These are phyloP conservation scores for Toxicodendron radicans DNA, from an alignment of 345 rosid species.

Conservation along the genomic window DNA sequence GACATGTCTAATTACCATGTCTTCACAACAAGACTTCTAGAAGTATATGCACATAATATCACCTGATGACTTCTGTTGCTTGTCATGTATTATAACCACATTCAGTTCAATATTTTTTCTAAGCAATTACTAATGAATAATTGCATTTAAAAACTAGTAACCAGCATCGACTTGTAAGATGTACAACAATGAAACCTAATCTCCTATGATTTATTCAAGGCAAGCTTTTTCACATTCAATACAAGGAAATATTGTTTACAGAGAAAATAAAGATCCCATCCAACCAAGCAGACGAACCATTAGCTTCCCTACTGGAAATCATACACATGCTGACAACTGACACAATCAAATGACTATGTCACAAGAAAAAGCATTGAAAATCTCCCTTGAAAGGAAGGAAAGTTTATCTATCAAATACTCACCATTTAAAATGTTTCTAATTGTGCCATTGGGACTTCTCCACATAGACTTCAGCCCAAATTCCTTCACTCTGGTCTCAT, in stretches of 20 bases:
- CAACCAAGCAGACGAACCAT: background rate
- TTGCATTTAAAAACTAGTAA: background rate
- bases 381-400: conserved; percentile 4
- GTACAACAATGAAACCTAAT: background rate
- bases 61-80: conserved; percentile 3
- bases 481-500: conserved; percentile 94
- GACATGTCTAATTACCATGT: background rate
- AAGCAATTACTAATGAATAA: background rate
- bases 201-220: background rate
- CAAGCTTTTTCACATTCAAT: background rate
- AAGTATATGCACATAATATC: background rate
- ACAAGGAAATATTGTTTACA: conserved; percentile 1
- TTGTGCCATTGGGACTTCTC: conserved; percentile 99
- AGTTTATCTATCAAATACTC: conserved; percentile 19
- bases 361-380: background rate
- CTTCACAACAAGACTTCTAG: background rate
- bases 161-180: background rate
- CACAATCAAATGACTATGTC: background rate
- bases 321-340: background rate
- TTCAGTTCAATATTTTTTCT: background rate
- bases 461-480: conserved; percentile 88
- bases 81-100: background rate
- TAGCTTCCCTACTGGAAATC: background rate
- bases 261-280: background rate
- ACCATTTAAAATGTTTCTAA: conserved; percentile 96